Evolutionary conservation across 164 flowering plant species (phyloP), one percentile per base, ranked within the genome.

Genomic region (Liriodendron chinense): DNA sequence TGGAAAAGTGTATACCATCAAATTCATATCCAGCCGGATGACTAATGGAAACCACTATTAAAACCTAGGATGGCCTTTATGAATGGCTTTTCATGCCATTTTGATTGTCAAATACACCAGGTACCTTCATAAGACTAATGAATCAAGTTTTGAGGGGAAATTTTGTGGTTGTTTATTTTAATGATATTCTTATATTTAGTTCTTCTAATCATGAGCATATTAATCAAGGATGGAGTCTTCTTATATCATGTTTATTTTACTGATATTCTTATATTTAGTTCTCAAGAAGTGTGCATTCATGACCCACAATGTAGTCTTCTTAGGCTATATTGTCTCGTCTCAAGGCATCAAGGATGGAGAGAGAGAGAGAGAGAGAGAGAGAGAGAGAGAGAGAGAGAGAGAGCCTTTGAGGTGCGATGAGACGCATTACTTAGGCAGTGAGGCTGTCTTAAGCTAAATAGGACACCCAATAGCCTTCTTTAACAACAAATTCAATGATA

Each of bases 31-130:
- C 18, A 9, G 16, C 18, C 22, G 1, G 65, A 50, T 2, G 71
- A 74, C 25, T 65, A 74, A 23, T 74, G 65, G 25, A 74, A 7
- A 67, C 64, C 18, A 23, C 77, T 22, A 49, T 74, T 68, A 74
- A 74, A 12, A 74, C 43, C 64, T 9, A 65, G 1, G 76, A 74
- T 20, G 71, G 65, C 9, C 77, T 56, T 20, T 68, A 67, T 68
- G 71, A 67, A 47, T 67, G 71, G 64, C 28, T 67, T 6, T 65
- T 74, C 24, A 65, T 74, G 70, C 70, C 69, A 21, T 74, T 68
- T 22, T 63, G 71, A 1, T 9, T 74, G 2, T 67, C 71, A 9
- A 71, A 71, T 56, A 20, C 73, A 9, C 73, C 65, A 10, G 24
- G 43, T 20, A 70, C 25, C n/a, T 50, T 56, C 64, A 71, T 71